phyloP scores from a whole-genome alignment of 164 flowering plant genomes.

The Sextonia rubra region DNA sequence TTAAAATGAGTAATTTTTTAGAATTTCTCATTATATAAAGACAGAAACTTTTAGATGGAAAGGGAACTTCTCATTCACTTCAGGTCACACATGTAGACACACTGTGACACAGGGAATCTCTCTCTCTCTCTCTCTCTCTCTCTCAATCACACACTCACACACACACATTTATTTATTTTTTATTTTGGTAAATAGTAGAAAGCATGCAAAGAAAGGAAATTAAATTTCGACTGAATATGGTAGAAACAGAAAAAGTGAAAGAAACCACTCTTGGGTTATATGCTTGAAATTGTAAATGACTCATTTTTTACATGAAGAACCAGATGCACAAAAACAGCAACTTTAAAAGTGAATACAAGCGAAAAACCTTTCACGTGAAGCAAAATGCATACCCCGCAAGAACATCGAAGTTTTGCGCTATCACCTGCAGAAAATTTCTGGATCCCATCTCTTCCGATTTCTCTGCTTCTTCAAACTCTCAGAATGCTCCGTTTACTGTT shows the following conservation, averaged over 20 bases:
- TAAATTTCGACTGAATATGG: neutral
- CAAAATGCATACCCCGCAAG: conserved; percentile 60
- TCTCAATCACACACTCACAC: no score
- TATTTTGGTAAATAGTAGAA: neutral
- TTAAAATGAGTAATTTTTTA: no score
- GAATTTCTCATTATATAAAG: no score
- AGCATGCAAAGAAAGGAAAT: neutral
- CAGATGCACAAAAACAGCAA: neutral
- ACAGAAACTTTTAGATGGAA: neutral
- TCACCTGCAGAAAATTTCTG: conserved; percentile 56
- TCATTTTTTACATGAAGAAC: neutral
- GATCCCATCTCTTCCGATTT: conserved; percentile 39
- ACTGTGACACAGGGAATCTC: no score
- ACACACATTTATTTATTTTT: no score
- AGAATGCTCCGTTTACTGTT: no score
- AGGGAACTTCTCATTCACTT: neutral
- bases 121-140: no score
- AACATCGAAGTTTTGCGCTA: conserved; percentile 67
- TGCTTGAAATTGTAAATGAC: neutral
- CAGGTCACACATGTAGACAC: no score
- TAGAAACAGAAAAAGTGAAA: neutral
- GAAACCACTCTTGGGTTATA: neutral
- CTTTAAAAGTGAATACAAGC: neutral
- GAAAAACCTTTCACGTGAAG: neutral
- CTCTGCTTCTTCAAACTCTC: neutral